These are phyloP conservation scores for Suillus tomentosus DNA, from an alignment of 768 basidiomycete genomes.

Conservation along the genomic window DNA sequence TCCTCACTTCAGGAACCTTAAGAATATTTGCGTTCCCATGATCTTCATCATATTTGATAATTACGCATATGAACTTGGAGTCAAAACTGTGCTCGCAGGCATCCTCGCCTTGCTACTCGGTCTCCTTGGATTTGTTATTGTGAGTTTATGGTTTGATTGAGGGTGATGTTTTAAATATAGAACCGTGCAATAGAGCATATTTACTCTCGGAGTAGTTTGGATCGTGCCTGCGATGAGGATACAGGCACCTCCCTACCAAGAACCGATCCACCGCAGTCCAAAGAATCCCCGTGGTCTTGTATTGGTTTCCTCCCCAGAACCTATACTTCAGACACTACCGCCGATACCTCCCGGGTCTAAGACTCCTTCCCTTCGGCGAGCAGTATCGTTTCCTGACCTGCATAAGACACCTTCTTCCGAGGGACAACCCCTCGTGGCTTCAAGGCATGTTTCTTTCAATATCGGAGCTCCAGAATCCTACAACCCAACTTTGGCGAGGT, in stretches of 20 bases:
- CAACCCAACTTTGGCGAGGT: background rate
- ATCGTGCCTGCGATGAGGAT: slow-evolving; percentile 23
- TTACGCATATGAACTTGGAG: slow-evolving; percentile 9
- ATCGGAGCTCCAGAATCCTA: slow-evolving; percentile 12
- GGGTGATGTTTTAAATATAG: background rate
- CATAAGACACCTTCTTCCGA: slow-evolving; percentile 2
- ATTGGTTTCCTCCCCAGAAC: slow-evolving; percentile 11
- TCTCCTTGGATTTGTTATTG: slow-evolving; percentile 28
- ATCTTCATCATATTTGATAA: slow-evolving; percentile 12
- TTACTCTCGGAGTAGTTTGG: slow-evolving; percentile 27
- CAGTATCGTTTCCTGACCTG: slow-evolving; percentile 13
- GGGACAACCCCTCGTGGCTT: slow-evolving; percentile 10
- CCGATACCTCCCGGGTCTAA: background rate
- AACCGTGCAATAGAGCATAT: slow-evolving; percentile 23
- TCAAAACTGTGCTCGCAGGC: slow-evolving; percentile 21
- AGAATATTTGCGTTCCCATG: slow-evolving; percentile 4
- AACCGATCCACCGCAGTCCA: slow-evolving; percentile 18
- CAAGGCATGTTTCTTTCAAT: slow-evolving; percentile 24
- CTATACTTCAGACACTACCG: background rate
- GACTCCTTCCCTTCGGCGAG: slow-evolving; percentile 13
- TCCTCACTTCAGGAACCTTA: background rate
- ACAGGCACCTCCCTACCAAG: slow-evolving; percentile 20
- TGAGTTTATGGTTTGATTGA: slow-evolving; percentile 13
- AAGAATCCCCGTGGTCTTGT: background rate
- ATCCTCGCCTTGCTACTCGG: slow-evolving; percentile 26